These are phyloP conservation scores for Entamoeba invadens DNA, from an alignment of 208 protist genomes.

Conservation along the genomic window DNA sequence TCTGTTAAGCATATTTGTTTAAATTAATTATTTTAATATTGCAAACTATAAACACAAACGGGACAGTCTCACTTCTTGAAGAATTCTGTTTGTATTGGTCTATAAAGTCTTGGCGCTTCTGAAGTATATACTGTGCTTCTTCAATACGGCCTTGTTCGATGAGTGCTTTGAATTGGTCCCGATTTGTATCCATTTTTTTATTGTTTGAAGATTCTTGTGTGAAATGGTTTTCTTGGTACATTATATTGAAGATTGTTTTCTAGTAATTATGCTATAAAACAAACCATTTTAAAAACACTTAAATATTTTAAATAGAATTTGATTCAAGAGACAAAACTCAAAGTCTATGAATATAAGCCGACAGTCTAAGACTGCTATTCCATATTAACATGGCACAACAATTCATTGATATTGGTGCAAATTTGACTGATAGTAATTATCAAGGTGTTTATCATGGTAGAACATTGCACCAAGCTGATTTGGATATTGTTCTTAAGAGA, in stretches of 20 bases:
- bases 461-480: conserved; percentile 4
- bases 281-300: too few species aligned
- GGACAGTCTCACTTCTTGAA: not conserved
- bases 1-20: not conserved
- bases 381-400: not conserved
- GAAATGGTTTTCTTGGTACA: too few species aligned
- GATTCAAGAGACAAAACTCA: too few species aligned
- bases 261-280: too few species aligned
- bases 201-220: too few species aligned
- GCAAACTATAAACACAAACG: not conserved
- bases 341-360: too few species aligned
- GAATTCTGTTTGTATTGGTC: not conserved
- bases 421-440: conserved; percentile 17
- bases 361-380: too few species aligned
- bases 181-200: not conserved
- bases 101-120: not conserved
- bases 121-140: not conserved
- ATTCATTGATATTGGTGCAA: conserved; percentile 34
- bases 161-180: not conserved
- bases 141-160: not conserved
- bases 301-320: too few species aligned
- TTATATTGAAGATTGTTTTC: too few species aligned
- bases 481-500: conserved; percentile 2
- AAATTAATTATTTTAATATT: not conserved
- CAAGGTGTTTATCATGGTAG: not conserved